These are phyloP conservation scores for Gliomastix tumulicola DNA, from an alignment of 2,329 filamentous ascomycete genomes.

Conservation along the genomic window DNA sequence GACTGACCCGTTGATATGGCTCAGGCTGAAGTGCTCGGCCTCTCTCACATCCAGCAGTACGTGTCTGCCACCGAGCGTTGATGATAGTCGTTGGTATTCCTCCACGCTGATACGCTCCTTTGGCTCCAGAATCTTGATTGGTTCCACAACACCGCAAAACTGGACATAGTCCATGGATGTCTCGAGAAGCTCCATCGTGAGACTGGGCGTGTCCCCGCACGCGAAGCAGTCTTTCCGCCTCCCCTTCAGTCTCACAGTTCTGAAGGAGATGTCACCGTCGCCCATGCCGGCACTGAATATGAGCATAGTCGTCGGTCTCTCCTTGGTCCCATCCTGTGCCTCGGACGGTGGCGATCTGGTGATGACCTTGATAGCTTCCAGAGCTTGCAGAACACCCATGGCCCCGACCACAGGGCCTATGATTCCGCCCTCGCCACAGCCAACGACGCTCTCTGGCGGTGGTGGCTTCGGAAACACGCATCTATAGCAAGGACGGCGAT, in stretches of 20 bases:
- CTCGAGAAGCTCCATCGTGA: conserved; percentile 56
- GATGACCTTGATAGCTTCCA: conserved; percentile 84
- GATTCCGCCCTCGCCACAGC: conserved; percentile 89
- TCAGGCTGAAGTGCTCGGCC: conserved; percentile 76
- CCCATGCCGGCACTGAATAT: conserved; percentile 35
- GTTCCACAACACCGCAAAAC: conserved; percentile 66
- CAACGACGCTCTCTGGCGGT: conserved; percentile 72
- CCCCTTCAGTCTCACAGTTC: conserved; percentile 66
- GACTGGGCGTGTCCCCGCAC: conserved; percentile 57
- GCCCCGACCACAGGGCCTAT: conserved; percentile 85
- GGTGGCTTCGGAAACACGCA: conserved; percentile 89
- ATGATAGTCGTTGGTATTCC: too few species aligned
- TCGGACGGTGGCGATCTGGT: conserved; percentile 29
- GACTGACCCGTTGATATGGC: conserved; percentile 65
- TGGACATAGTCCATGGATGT: conserved; percentile 72
- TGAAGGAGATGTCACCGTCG: conserved; percentile 50
- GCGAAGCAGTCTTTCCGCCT: conserved; percentile 66
- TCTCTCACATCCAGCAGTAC: conserved; percentile 79
- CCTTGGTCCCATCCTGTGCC: conserved; percentile 11
- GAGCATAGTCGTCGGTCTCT: conserved; percentile 31
- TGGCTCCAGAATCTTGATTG: conserved; percentile 48
- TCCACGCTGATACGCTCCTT: conserved; percentile 62
- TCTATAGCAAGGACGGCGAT: conserved; percentile 74
- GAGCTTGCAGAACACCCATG: conserved; percentile 88
- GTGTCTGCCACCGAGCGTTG: too few species aligned